Conservation (phyloP, 768 basidiomycete genomes). For the Pleurotus salmoneostramineus region DNA sequence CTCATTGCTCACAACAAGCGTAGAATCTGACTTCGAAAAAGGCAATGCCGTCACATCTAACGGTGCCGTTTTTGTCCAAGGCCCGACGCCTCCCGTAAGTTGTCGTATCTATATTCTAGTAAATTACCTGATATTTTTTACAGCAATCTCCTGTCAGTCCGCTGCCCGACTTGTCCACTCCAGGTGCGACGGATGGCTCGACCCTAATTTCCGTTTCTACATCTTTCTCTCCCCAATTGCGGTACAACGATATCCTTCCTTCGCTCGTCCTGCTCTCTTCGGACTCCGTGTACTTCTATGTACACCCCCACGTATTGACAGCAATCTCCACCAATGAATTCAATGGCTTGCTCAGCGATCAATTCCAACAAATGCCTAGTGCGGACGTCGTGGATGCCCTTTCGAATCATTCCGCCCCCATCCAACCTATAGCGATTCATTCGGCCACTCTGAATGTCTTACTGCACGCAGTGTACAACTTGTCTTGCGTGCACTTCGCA, state of each 20-base stretch:
- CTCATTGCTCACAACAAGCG: too few species aligned
- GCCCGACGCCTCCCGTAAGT: background rate
- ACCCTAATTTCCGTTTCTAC: slow-evolving; percentile 74
- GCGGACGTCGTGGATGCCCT: background rate
- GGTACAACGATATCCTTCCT: slow-evolving; percentile 48
- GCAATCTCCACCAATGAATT: slow-evolving; percentile 62
- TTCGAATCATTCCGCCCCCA: slow-evolving; percentile 32
- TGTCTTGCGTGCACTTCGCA: slow-evolving; percentile 71
- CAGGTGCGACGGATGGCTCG: slow-evolving; percentile 20
- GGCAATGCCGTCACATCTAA: background rate
- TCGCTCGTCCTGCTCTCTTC: slow-evolving; percentile 66
- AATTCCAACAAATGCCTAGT: background rate
- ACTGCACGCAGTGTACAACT: slow-evolving; percentile 67
- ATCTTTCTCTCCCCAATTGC: slow-evolving; percentile 71
- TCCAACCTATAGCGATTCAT: slow-evolving; percentile 56
- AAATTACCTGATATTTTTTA: background rate
- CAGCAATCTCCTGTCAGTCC: background rate
- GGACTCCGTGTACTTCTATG: slow-evolving; percentile 84
- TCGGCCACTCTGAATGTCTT: slow-evolving; percentile 67
- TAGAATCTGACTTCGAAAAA: background rate
- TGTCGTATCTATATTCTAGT: background rate
- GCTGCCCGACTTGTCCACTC: background rate
- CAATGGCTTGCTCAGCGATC: slow-evolving; percentile 40
- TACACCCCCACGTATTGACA: slow-evolving; percentile 58
- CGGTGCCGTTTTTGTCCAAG: background rate